Evolutionary conservation across 192 early-diverging fungal species (phyloP), one percentile per base, ranked within the genome.

Genomic region (Physocladia obscura): DNA sequence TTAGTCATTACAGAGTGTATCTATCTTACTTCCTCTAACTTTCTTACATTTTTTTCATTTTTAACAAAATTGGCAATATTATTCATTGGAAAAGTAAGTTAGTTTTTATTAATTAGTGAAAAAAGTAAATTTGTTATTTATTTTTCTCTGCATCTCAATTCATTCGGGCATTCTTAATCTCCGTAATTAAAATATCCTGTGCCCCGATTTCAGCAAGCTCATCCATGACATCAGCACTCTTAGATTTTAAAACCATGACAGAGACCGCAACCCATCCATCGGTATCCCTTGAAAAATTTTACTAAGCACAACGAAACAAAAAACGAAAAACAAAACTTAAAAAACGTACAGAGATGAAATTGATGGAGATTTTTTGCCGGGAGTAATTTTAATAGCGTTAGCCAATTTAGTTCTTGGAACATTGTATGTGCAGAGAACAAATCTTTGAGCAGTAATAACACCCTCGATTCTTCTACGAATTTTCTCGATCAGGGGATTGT

Each of bases 341-440:
- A n/a, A n/a, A 37, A 65, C 63, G 49, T 34, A 65, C 63, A 99
- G 77, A 11, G 88, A 75, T 3, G 87, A 92, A 38, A 99, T 80
- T 0, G 96, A 96, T 4, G 96, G 93, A 0, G 93, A 93, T 78
- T 93, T 95, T 58, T 92, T 89, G 37, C 97, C 97, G 2, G 97
- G 95, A 1, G 97, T 92, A 68, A 99, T 89, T 26, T 72, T 60
- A 6, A 82, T 76, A 4, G 92, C 96, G 34, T 71, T 63, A 17
- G 81, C 77, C 56, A 99, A 70, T 60, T 80, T 67, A 8, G 68
- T 75, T 13, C 92, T 79, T 24, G 81, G 76, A 71, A 98, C 86
- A 67, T 99, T 99, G 77, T 98, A 99, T 61, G 88, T 94, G 70
- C 90, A 89, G 38, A 95, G 82, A 17, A 97, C 93, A 70, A 90